Evolutionary conservation across 1,139 yeast species (phyloP).

Genomic region (Debaryomyces udenii): DNA sequence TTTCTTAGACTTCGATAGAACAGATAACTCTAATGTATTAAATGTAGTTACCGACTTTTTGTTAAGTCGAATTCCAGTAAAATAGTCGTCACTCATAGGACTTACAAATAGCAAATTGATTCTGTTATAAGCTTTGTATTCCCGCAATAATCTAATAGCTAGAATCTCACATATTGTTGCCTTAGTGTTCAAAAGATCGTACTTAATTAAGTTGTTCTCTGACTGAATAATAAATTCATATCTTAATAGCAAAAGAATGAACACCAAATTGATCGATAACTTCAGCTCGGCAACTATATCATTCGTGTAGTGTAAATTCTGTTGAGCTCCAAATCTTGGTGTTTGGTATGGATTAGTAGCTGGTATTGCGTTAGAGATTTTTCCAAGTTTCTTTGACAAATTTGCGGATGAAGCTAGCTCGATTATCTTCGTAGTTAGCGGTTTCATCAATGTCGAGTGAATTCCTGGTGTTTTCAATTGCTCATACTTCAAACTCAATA

Average conservation of each 20-base stretch:
- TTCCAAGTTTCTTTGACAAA: constrained; percentile 14
- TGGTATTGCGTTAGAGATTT: constrained; percentile 7
- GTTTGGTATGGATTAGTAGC: constrained; percentile 17
- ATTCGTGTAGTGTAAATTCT: constrained; percentile 8
- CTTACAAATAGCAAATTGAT: constrained; percentile 48
- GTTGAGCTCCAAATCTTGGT: constrained; percentile 25
- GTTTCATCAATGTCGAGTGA: constrained; percentile 52
- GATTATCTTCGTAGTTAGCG: constrained; percentile 42
- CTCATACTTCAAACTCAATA: constrained; percentile 54
- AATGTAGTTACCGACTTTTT: constrained; percentile 24
- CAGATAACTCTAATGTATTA: constrained; percentile 57
- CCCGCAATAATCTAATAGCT: constrained; percentile 55
- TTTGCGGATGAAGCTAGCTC: constrained; percentile 24
- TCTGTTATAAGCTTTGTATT: constrained; percentile 48
- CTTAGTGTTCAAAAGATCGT: constrained; percentile 53
- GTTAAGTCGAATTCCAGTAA: constrained; percentile 7
- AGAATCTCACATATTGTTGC: constrained; percentile 59
- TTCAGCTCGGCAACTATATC: constrained; percentile 16
- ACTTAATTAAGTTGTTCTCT: constrained; percentile 49
- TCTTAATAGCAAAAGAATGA: constrained; percentile 37
- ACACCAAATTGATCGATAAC: constrained; percentile 32
- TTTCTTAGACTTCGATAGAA: constrained; percentile 55
- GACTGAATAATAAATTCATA: constrained; percentile 54
- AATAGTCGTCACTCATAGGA: constrained; percentile 35
- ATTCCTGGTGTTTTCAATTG: constrained; percentile 60